Evolutionary conservation across 2,329 filamentous ascomycete species (phyloP).

Genomic region (Pyrenochaeta sp.): DNA sequence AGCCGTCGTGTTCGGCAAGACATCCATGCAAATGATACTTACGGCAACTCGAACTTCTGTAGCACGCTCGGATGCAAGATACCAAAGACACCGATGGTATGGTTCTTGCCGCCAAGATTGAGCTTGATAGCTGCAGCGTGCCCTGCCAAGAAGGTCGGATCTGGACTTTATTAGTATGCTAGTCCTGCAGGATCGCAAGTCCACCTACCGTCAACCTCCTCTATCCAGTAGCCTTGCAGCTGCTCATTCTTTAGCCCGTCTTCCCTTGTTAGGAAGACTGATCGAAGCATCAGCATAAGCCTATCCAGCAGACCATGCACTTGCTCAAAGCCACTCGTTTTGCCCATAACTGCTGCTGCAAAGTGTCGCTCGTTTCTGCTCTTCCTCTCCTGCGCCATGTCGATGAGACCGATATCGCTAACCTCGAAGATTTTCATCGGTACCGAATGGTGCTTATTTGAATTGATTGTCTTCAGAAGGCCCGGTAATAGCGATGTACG

Average conservation of each 20-base stretch:
- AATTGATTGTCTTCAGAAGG: slow-evolving; percentile 89
- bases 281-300: slow-evolving; percentile 89
- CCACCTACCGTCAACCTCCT: slow-evolving; percentile 78
- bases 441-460: slow-evolving; percentile 88
- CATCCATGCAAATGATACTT: slow-evolving; percentile 40
- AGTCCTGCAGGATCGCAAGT: not conserved
- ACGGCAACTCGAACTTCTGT: slow-evolving; percentile 91
- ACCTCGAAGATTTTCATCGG: slow-evolving; percentile 95
- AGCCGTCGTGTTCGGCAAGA: slow-evolving; percentile 25
- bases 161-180: slow-evolving; percentile 45
- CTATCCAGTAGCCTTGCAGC: slow-evolving; percentile 85
- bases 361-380: slow-evolving; percentile 92
- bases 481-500: slow-evolving; percentile 86
- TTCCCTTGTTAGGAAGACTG: slow-evolving; percentile 78
- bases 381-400: slow-evolving; percentile 80
- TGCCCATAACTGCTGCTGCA: slow-evolving; percentile 94
- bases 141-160: slow-evolving; percentile 89
- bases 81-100: slow-evolving; percentile 87
- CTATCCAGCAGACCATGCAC: slow-evolving; percentile 95
- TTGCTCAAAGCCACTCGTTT: slow-evolving; percentile 91
- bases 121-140: slow-evolving; percentile 87
- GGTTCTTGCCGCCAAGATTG: slow-evolving; percentile 75
- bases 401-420: slow-evolving; percentile 91
- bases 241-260: slow-evolving; percentile 68
- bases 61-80: slow-evolving; percentile 93